These are phyloP conservation scores for Pseudogymnoascus sp. DNA, from an alignment of 2,329 filamentous ascomycete species.

Conservation along the genomic window DNA sequence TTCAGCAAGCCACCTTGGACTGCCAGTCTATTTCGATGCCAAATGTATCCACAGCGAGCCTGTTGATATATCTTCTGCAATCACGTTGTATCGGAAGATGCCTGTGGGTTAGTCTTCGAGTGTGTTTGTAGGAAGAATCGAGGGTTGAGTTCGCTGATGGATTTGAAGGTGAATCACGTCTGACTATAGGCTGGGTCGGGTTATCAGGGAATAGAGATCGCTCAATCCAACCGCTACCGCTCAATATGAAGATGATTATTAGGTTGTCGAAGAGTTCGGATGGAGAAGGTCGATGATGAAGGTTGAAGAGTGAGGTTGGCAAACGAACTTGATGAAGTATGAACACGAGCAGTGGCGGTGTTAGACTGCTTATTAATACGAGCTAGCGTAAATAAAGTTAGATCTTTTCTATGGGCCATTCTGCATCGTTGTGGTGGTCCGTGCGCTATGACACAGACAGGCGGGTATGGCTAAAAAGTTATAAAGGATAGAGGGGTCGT, in stretches of 20 bases:
- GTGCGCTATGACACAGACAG: neutral
- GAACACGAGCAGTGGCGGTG: slow-evolving; percentile 2
- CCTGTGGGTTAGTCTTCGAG: slow-evolving; percentile 3
- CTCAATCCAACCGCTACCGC: neutral
- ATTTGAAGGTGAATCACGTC: neutral
- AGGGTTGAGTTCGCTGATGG: neutral
- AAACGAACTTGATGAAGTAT: slow-evolving; percentile 1
- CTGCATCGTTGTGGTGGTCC: neutral
- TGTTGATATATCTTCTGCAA: slow-evolving; percentile 6
- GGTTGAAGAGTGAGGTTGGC: neutral
- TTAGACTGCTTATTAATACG: neutral
- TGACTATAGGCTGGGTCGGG: neutral
- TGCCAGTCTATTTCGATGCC: slow-evolving; percentile 3
- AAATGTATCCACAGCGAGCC: slow-evolving; percentile 6
- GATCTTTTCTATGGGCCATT: neutral
- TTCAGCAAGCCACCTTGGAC: neutral
- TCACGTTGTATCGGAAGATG: neutral
- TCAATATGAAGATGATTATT: neutral
- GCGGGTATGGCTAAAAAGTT: slow-evolving; percentile 3
- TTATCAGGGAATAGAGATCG: neutral
- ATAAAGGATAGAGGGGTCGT: slow-evolving; percentile 7
- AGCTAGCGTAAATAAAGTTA: neutral
- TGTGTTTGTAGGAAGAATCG: neutral
- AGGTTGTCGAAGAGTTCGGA: neutral
- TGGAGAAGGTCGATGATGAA: slow-evolving; percentile 6